phyloP scores from a whole-genome alignment of 441 rosid species.

The Adansonia grandidieri region DNA sequence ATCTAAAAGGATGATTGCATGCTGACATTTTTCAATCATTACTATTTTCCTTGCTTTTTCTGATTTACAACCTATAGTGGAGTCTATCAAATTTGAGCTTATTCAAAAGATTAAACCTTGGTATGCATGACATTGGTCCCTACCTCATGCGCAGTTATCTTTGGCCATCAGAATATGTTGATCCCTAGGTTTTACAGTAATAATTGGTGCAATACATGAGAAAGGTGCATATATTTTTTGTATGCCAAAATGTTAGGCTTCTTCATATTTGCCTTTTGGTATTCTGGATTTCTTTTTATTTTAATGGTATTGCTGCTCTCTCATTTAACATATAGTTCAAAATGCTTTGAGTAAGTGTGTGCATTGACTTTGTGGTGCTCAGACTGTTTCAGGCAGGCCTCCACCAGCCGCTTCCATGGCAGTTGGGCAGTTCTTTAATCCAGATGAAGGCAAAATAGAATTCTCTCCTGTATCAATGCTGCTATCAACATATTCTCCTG shows the following conservation, averaged over 20 bases:
- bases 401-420: slow-evolving; percentile 99
- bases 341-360: slow-evolving; percentile 33
- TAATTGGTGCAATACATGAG: slow-evolving; percentile 5
- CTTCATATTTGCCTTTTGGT: not conserved
- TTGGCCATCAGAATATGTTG: not conserved
- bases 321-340: slow-evolving; percentile 20
- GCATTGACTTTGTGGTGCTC: slow-evolving; percentile 45
- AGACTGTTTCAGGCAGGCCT: slow-evolving; percentile 91
- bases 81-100: not conserved
- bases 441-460: slow-evolving; percentile 70
- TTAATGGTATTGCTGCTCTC: slow-evolving; percentile 15
- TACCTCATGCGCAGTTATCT: not conserved
- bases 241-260: slow-evolving; percentile 10
- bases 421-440: slow-evolving; percentile 96
- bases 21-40: not conserved
- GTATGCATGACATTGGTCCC: not conserved
- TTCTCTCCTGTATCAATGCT: slow-evolving; percentile 73
- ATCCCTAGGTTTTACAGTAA: not conserved
- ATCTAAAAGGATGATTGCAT: not conserved
- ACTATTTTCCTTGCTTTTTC: not conserved
- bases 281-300: slow-evolving; percentile 16
- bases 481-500: slow-evolving; percentile 60
- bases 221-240: not conserved
- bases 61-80: not conserved
- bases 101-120: not conserved